Base-by-base conservation (phyloP, 2,329 filamentous ascomycete genomes). In the Nemania sp. region DNA sequence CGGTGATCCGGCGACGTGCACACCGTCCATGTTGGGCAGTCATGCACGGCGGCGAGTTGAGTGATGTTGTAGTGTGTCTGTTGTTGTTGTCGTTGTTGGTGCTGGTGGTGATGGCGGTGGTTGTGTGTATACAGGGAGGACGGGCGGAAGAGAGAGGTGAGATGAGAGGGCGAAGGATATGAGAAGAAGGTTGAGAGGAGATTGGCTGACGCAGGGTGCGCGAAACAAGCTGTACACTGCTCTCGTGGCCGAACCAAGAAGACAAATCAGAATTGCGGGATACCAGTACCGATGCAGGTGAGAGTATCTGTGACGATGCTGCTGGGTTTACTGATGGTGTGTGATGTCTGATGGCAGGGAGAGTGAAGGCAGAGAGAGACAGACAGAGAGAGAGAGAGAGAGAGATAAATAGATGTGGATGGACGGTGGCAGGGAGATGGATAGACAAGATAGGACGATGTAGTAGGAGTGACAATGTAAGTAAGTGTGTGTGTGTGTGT, bases 21-120 rank as follows among this genome's bases (percentile, higher is more conserved):
- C 54, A 54, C 56, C 56, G 43, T 71, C 72, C 73, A 74, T 74
- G 47, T 57, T 69, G 67, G 64, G 42, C 65, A 60, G 48, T 59
- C 63, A 71, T 70, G 62, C 60, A 62, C 54, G n/a, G 42, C 20
- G 48, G 52, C 13, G 53, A 37, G 35, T 49, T 58, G 15, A 15
- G 50, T 56, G 49, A n/a, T 45, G 46, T 39, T 59, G 42, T n/a
- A n/a, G 15, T 49, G 43, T 34, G 29, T 25, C 17, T 47, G 46
- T 32, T 57, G 15, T n/a, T 49, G 46, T 42, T 35, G 48, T 47
- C 43, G 17, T n/a, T 12, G 32, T 32, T 21, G 32, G n/a, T n/a
- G 40, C 13, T 35, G 48, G 39, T 32, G 34, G 34, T n/a, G n/a
- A n/a, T n/a, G 25, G 25, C 7, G 25, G 25, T 29, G 25, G 29